Percentiles rank a stretch among this genome's conserved stretches.
Evolutionary conservation across 805 yeast species (phyloP).

Genomic region (Candida caryicola): DNA sequence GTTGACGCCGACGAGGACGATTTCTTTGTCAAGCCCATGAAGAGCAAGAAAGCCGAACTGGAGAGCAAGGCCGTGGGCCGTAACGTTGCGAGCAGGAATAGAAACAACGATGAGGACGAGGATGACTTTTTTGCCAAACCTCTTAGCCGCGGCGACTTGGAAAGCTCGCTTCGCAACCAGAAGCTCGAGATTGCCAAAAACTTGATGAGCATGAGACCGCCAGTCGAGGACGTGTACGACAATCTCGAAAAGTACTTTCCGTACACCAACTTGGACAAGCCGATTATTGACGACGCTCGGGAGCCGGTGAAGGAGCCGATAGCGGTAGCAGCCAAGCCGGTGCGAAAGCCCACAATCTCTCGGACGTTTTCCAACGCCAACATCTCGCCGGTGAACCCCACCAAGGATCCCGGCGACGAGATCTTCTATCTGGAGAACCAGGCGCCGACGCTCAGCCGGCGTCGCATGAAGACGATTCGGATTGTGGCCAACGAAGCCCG

Average conservation of each 20-base stretch:
- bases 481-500: constrained; percentile 89
- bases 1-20: constrained; percentile 14
- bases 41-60: no score
- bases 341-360: constrained; percentile 35
- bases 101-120: not conserved
- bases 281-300: constrained; percentile 73
- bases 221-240: constrained; percentile 89
- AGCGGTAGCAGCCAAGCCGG: constrained; percentile 14
- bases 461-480: constrained; percentile 86
- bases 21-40: constrained; percentile 14
- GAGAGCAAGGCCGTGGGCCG: no score
- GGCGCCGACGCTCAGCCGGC: constrained; percentile 41
- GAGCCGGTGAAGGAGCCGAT: constrained; percentile 60
- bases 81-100: no score
- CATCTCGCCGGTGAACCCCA: constrained; percentile 31
- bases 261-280: constrained; percentile 84
- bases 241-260: constrained; percentile 93
- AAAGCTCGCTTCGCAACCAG: not conserved
- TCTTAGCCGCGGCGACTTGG: not conserved
- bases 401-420: constrained; percentile 29
- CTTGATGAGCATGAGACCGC: constrained; percentile 77
- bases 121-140: constrained; percentile 7
- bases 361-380: constrained; percentile 44
- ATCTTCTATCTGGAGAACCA: constrained; percentile 33
- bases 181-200: constrained; percentile 8